Evolutionary conservation across 176 grass and related monocot species (phyloP).

Genomic region (Raddia guianensis): DNA sequence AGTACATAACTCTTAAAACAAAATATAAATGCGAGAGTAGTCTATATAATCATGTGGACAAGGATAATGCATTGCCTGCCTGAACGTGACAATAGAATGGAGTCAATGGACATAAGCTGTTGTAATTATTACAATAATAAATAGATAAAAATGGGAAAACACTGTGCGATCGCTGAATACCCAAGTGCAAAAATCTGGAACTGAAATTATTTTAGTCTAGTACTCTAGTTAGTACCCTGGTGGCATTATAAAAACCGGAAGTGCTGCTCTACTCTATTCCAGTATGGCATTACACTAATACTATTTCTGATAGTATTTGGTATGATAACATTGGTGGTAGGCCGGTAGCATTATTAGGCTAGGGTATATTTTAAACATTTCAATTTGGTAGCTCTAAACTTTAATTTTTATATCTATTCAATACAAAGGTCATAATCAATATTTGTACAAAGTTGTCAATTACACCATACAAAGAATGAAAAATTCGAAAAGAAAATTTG

Average conservation of each 20-base stretch:
- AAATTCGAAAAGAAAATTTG: neutral
- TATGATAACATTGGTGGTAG: neutral
- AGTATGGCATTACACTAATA: neutral
- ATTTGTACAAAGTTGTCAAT: neutral
- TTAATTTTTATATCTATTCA: neutral
- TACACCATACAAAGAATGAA: neutral
- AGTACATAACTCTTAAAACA: neutral
- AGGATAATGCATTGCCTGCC: neutral
- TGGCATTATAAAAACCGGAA: neutral
- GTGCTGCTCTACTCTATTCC: neutral
- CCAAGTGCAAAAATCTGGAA: neutral
- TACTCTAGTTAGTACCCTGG: neutral
- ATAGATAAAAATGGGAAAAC: constrained; percentile 2
- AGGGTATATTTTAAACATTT: neutral
- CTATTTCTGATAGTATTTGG: neutral
- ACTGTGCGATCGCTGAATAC: neutral
- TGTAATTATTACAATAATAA: neutral
- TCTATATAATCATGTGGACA: neutral
- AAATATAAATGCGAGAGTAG: neutral
- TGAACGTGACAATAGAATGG: neutral
- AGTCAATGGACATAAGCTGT: neutral
- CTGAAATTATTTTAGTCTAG: neutral
- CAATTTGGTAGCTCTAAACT: neutral
- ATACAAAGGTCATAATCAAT: neutral
- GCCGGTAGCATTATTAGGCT: neutral